phyloP scores from a whole-genome alignment of 495 filamentous ascomycete genomes.

The Hypoxylon rickii region DNA sequence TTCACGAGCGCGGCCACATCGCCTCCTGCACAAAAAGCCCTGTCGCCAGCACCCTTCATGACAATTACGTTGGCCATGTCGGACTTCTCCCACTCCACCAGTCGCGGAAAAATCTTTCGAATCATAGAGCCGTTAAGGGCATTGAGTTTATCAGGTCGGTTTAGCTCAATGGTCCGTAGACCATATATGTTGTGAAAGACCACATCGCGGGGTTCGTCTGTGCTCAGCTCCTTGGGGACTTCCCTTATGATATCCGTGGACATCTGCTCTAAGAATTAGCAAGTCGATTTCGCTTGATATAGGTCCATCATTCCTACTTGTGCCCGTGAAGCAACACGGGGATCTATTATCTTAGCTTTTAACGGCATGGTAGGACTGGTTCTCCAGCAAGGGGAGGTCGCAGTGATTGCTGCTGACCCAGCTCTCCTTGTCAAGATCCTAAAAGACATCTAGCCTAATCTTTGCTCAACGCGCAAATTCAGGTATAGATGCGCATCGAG shows the following conservation, averaged over 20 bases:
- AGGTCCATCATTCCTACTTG: conserved; percentile 42
- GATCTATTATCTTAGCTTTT: conserved; percentile 76
- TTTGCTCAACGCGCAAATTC: conserved; percentile 32
- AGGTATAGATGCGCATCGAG: conserved; percentile 31
- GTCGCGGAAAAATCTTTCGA: conserved; percentile 82
- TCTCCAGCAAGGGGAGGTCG: conserved; percentile 45
- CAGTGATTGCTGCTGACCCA: conserved; percentile 41
- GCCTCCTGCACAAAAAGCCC: conserved; percentile 90
- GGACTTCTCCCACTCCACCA: conserved; percentile 93
- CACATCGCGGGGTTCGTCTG: conserved; percentile 87
- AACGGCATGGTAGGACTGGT: conserved; percentile 72
- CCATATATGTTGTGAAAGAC: conserved; percentile 87
- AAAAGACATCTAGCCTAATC: conserved; percentile 47
- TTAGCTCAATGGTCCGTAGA: conserved; percentile 89
- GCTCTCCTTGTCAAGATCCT: conserved; percentile 45
- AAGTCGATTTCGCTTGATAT: not conserved
- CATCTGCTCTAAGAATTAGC: conserved; percentile 54
- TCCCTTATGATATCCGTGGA: conserved; percentile 47
- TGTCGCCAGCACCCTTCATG: conserved; percentile 82
- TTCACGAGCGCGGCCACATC: conserved; percentile 79
- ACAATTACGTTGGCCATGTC: conserved; percentile 90
- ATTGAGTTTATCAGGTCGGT: conserved; percentile 88
- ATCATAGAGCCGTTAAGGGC: conserved; percentile 92
- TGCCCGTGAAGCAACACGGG: conserved; percentile 58
- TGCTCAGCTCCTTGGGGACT: conserved; percentile 56